These are phyloP conservation scores for Alternaria tenuissima DNA, from an alignment of 2,329 filamentous ascomycete species.

Conservation along the genomic window DNA sequence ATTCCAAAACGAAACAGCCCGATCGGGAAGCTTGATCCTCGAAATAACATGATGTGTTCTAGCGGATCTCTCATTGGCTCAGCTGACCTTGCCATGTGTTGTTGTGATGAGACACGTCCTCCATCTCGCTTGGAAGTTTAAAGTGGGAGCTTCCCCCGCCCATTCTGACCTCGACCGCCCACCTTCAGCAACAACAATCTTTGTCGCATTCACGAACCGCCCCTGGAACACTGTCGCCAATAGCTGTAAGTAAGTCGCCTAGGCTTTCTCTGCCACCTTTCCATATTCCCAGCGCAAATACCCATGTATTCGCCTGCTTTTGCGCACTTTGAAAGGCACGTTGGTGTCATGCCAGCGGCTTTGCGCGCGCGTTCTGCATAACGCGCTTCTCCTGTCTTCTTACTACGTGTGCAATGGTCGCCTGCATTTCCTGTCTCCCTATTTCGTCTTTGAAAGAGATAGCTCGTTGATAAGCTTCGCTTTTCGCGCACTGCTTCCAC, in stretches of 20 bases:
- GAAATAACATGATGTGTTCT: background rate
- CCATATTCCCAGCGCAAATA: background rate
- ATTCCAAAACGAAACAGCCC: background rate
- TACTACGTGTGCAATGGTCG: background rate
- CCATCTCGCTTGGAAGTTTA: slow-evolving; percentile 12
- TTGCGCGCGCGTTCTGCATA: slow-evolving; percentile 1
- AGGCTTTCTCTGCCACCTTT: slow-evolving; percentile 2
- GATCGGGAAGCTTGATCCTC: background rate
- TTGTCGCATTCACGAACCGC: slow-evolving; percentile 19
- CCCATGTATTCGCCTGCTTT: background rate
- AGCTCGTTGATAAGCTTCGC: background rate
- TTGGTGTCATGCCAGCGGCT: slow-evolving; percentile 2
- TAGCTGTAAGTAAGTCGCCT: slow-evolving; percentile 23
- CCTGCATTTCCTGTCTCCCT: background rate
- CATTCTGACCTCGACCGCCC: slow-evolving; percentile 14
- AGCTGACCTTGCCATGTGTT: slow-evolving; percentile 22
- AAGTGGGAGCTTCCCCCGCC: slow-evolving; percentile 15
- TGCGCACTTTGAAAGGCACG: slow-evolving; percentile 6
- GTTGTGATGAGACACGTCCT: slow-evolving; percentile 26
- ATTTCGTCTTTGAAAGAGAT: background rate
- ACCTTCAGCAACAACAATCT: slow-evolving; percentile 20
- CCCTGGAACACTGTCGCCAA: background rate
- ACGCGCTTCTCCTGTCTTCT: slow-evolving; percentile 1
- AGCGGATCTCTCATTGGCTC: slow-evolving; percentile 16
- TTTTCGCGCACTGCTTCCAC: slow-evolving; percentile 5